These are phyloP conservation scores for Babesia bigemina DNA, from an alignment of 169 alveolate species.

Conservation along the genomic window DNA sequence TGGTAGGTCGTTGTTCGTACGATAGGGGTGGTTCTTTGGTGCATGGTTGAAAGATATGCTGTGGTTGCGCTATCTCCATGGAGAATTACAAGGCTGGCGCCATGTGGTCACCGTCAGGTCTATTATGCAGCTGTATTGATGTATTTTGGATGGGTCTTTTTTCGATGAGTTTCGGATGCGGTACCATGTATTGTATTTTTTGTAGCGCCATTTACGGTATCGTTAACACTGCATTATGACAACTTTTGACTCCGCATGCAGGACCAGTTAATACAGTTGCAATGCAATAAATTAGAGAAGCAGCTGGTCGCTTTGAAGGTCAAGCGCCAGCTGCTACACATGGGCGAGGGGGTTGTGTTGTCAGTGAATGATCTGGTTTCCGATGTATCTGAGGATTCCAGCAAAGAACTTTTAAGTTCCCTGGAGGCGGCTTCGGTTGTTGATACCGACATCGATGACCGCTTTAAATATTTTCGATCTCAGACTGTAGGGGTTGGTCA, in stretches of 20 bases:
- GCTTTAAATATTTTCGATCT: neutral
- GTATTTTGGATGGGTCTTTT: neutral
- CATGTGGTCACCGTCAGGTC: neutral
- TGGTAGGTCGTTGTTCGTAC: constrained; percentile 29
- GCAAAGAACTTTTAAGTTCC: constrained; percentile 22
- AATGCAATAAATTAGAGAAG: constrained; percentile 49
- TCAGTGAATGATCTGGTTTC: constrained; percentile 55
- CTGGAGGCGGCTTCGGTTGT: neutral
- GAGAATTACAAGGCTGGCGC: neutral
- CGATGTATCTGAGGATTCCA: constrained; percentile 48
- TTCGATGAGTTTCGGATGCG: neutral
- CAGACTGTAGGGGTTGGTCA: constrained; percentile 28
- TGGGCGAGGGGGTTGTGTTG: constrained; percentile 45
- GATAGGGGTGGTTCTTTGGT: neutral
- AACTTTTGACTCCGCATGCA: neutral
- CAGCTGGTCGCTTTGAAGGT: constrained; percentile 38
- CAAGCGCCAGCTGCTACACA: constrained; percentile 47
- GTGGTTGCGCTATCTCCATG: neutral
- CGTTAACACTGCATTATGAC: neutral
- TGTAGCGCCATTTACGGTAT: neutral
- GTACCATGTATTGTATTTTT: neutral
- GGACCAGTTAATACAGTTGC: constrained; percentile 56
- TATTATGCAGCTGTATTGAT: neutral
- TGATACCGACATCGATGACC: neutral
- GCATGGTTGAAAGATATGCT: neutral